A percentile compares a stretch with the other conserved stretches of the same genome.
These are phyloP conservation scores for Chlorophyllum brunneum DNA, from an alignment of 768 basidiomycete genomes.

Conservation along the genomic window DNA sequence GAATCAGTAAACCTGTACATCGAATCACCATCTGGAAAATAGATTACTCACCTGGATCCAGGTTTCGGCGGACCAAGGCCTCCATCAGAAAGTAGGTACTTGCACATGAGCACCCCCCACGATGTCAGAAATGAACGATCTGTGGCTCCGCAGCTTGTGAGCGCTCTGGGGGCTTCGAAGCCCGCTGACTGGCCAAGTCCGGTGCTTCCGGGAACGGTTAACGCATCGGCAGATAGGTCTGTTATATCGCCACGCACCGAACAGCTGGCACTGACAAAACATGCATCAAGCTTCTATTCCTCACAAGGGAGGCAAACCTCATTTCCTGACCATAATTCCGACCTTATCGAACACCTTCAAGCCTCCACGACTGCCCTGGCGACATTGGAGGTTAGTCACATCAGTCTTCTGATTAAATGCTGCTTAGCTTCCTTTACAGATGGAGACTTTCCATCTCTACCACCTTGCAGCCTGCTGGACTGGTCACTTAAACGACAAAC, in stretches of 20 bases:
- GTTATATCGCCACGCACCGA: constrained; percentile 10
- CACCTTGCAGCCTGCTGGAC: constrained; percentile 76
- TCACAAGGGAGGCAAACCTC: constrained; percentile 83
- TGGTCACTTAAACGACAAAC: constrained; percentile 24
- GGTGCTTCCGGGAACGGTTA: constrained; percentile 47
- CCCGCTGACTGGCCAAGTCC: constrained; percentile 31
- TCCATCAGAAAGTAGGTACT: constrained; percentile 46
- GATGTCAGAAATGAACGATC: constrained; percentile 9
- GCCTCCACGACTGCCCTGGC: constrained; percentile 47
- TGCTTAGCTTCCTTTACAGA: constrained; percentile 37
- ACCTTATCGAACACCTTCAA: constrained; percentile 56
- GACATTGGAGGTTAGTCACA: constrained; percentile 63
- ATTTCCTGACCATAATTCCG: constrained; percentile 69
- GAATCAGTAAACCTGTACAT: constrained; percentile 62
- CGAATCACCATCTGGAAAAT: constrained; percentile 9
- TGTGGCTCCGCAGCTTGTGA: constrained; percentile 36
- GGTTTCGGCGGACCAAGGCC: constrained; percentile 56
- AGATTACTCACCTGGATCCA: constrained; percentile 20
- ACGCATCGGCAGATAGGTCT: constrained; percentile 82
- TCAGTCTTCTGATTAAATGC: constrained; percentile 1
- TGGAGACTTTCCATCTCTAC: constrained; percentile 82
- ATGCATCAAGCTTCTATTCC: constrained; percentile 66
- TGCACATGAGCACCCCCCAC: not conserved
- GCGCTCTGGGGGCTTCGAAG: constrained; percentile 39
- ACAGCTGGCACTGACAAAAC: constrained; percentile 1